A percentile compares a stretch with the other conserved stretches of the same genome.
Conservation (phyloP, 495 filamentous ascomycete species). For the Letharia lupina region DNA sequence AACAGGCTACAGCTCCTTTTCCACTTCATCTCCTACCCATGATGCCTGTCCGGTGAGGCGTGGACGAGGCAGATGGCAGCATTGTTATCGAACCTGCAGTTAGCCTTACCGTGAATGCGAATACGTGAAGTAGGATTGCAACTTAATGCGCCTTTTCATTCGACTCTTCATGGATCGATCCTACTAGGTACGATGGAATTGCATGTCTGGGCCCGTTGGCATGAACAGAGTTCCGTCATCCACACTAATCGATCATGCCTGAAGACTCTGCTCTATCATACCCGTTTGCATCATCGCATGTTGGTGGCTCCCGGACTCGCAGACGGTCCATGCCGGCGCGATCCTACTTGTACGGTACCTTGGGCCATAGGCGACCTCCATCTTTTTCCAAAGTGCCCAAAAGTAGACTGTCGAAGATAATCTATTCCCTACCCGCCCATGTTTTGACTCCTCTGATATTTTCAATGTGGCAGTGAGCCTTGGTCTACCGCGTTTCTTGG, state of each 20-base stretch:
- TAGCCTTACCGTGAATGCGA: not conserved
- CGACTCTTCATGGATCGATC: not conserved
- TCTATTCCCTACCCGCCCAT: not conserved
- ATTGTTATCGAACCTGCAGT: not conserved
- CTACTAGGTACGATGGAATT: not conserved
- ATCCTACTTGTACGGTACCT: not conserved
- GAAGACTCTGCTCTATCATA: not conserved
- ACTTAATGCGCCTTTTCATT: not conserved
- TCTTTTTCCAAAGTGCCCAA: not conserved
- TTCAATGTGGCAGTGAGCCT: conserved; percentile 1
- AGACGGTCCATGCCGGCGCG: conserved; percentile 4
- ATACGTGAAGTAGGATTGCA: not conserved
- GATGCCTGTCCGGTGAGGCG: not conserved
- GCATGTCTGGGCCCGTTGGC: not conserved
- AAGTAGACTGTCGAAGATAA: not conserved
- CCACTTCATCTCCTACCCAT: not conserved
- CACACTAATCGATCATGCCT: not conserved
- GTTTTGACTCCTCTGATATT: not conserved
- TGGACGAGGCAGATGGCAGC: not conserved
- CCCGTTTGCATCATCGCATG: not conserved
- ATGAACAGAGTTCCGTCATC: not conserved
- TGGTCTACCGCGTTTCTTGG: not conserved
- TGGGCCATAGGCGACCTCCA: not conserved
- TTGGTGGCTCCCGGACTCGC: conserved; percentile 5
- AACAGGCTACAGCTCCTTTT: not conserved